phyloP scores from a whole-genome alignment of 257 asterid species.

The Ilex asprella region DNA sequence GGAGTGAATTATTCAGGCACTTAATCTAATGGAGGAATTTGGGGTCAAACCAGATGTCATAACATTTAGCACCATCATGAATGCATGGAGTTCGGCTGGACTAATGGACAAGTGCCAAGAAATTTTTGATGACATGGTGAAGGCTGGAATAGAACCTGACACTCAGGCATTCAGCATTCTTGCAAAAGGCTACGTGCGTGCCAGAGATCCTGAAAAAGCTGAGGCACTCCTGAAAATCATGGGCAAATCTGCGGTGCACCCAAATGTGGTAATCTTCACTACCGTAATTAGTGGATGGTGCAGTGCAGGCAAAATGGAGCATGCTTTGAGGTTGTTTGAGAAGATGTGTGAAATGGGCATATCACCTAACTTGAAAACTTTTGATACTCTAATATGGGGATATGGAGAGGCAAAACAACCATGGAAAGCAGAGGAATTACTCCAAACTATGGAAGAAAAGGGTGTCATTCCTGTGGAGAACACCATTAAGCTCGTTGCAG shows the following conservation, averaged over 20 bases:
- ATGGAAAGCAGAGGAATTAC: conserved; percentile 77
- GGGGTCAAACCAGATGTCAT: conserved; percentile 83
- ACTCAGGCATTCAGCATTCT: conserved; percentile 80
- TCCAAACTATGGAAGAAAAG: conserved; percentile 49
- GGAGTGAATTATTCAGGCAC: conserved; percentile 32
- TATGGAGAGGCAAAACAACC: conserved; percentile 90
- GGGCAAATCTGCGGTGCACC: conserved; percentile 45
- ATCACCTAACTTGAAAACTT: conserved; percentile 69
- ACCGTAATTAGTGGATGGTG: conserved; percentile 98
- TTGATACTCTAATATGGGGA: conserved; percentile 92
- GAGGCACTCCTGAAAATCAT: conserved; percentile 52
- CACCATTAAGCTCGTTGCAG: conserved; percentile 75
- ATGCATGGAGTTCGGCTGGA: conserved; percentile 88
- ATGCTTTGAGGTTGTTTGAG: conserved; percentile 46
- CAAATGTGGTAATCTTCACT: conserved; percentile 84
- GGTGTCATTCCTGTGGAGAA: conserved; percentile 49
- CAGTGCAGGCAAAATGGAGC: conserved; percentile 71
- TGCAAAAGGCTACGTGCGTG: conserved; percentile 87
- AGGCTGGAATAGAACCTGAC: conserved; percentile 73
- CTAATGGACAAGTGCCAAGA: conserved; percentile 74
- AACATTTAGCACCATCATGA: conserved; percentile 93
- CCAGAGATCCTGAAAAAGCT: conserved; percentile 69
- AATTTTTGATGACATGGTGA: conserved; percentile 67
- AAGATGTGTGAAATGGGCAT: conserved; percentile 60
- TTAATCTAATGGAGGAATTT: conserved; percentile 67